These are phyloP conservation scores for Amanita muscaria DNA, from an alignment of 768 basidiomycete genomes.

Conservation along the genomic window DNA sequence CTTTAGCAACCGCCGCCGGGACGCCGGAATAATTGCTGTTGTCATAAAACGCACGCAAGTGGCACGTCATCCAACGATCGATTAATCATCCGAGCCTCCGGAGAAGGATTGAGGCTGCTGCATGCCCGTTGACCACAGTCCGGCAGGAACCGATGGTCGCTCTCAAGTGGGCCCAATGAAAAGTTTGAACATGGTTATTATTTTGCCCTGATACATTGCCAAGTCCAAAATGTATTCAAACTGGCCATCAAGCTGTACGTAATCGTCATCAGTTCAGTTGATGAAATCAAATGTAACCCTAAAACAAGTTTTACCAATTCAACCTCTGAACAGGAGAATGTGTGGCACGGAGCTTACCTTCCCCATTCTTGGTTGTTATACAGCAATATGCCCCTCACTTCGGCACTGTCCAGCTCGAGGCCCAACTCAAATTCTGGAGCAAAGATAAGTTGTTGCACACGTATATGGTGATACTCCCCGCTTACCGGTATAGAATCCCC, in stretches of 20 bases:
- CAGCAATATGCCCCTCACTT: conserved; percentile 74
- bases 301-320: conserved; percentile 8
- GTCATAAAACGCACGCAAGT: conserved; percentile 1
- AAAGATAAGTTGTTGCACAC: no score
- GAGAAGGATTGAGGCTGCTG: no score
- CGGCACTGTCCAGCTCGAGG: conserved; percentile 76
- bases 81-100: conserved; percentile 1
- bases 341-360: conserved; percentile 38
- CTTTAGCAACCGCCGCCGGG: neutral
- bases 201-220: no score
- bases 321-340: conserved; percentile 11
- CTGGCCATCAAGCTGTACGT: no score
- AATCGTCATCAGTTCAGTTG: no score
- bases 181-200: no score
- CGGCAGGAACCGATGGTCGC: no score
- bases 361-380: conserved; percentile 78
- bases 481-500: conserved; percentile 77
- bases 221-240: no score
- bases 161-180: no score
- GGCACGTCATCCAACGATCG: conserved; percentile 4
- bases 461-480: no score
- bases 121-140: no score
- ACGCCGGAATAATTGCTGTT: neutral
- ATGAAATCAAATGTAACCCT: conserved; percentile 45
- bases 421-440: conserved; percentile 87